These are phyloP conservation scores for Musa beccarii DNA, from an alignment of 176 grass and related monocot species.

Conservation along the genomic window DNA sequence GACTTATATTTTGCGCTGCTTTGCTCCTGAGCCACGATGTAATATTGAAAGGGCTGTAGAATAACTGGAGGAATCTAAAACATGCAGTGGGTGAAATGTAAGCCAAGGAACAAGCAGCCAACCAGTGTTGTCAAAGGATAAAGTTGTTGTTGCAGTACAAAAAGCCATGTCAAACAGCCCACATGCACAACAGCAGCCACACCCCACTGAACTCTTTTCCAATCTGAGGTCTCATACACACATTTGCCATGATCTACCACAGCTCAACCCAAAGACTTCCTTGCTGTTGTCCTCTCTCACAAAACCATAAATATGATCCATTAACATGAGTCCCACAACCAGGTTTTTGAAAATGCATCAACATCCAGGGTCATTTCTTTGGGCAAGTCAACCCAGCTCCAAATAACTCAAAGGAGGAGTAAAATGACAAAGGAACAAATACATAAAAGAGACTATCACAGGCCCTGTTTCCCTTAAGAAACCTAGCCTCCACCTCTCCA, in stretches of 20 bases:
- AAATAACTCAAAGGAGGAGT: too few relatives aligned
- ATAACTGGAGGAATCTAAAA: background rate
- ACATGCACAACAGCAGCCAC: background rate
- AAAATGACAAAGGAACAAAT: background rate
- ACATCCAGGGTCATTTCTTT: too few relatives aligned
- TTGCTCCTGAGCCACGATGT: background rate
- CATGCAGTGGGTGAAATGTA: background rate
- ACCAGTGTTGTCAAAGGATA: background rate
- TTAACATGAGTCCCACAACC: too few relatives aligned
- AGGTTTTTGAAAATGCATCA: too few relatives aligned
- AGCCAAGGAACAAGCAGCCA: background rate
- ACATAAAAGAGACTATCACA: slow-evolving; percentile 60
- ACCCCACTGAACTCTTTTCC: background rate
- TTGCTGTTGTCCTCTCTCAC: too few relatives aligned
- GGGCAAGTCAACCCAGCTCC: too few relatives aligned
- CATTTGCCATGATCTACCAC: background rate
- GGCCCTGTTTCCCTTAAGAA: slow-evolving; percentile 95
- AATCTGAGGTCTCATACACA: background rate
- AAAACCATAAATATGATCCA: too few relatives aligned
- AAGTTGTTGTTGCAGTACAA: background rate
- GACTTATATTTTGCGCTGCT: background rate
- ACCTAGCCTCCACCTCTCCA: slow-evolving; percentile 15
- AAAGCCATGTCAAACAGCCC: background rate
- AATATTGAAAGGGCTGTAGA: background rate
- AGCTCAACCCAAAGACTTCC: too few relatives aligned